Base-by-base conservation (phyloP, 805 yeast genomes). In the Starmerella stellata region DNA sequence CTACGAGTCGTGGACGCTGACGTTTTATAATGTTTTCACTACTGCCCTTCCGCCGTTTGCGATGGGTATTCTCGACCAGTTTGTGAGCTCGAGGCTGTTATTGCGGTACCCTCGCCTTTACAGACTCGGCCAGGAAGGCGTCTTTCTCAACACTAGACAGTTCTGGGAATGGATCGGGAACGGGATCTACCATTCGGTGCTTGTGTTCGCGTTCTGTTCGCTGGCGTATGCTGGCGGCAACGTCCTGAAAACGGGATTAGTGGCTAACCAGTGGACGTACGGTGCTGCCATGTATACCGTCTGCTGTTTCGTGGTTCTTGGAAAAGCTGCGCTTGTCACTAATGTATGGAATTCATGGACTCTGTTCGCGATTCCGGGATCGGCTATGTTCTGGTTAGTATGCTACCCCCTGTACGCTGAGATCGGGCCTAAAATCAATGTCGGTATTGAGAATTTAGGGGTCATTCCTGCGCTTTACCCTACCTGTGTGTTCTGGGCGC, bases 161-260 rank as follows among this genome's bases (percentile, higher is more conserved):
- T 90, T 90, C 57, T 87, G 96, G 96, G 80, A 93, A 16, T 90
- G 98, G 98, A 80, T 90, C 34, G 61, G 74, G 37, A 92, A 90
- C 57, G 99, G 98, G 0, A 87, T 90, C 54, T 90, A 72, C 59
- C 99, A 90, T 56, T 81, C 95, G 11, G 80, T 82, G 2, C 64
- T 90, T 18, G 75, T 83, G 17, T 92, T 75, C 55, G 62, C 83
- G 33, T 76, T 87, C 25, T 65, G 81, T 13, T 65, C 68, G 36
- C 68, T 72, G 45, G 75, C 83, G 35, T 82, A 77, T 58, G 62
- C 66, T 39, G 69, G 68, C 49, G 83, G 92, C 18, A 68, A 74
- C 51, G 71, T 71, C 21, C 62, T 80, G 35, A 24, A 49, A 2
- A 61, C 65, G 49, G 99, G 96, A 4, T 61, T 64, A 35, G 62